A percentile compares a stretch with the other conserved stretches of the same genome.
Conservation (phyloP, 2,329 filamentous ascomycete genomes). For the Aspergillus phoenicis region DNA sequence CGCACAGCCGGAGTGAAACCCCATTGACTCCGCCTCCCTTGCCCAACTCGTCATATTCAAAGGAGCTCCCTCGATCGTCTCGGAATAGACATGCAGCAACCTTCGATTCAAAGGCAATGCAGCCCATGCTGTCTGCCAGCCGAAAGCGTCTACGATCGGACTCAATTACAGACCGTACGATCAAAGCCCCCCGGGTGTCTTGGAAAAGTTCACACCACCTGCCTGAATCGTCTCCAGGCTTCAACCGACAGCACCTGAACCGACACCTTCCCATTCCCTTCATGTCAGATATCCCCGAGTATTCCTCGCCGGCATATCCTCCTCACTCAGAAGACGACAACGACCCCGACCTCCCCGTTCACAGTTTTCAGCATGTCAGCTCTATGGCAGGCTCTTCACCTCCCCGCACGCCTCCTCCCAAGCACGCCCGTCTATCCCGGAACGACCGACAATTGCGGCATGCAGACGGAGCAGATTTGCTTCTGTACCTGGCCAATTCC, state of each 20-base stretch:
- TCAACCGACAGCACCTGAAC: conserved; percentile 71
- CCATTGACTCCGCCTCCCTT: conserved; percentile 79
- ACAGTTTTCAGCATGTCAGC: conserved; percentile 40
- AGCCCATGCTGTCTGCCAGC: conserved; percentile 52
- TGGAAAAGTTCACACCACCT: conserved; percentile 80
- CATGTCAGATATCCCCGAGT: conserved; percentile 71
- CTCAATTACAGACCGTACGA: conserved; percentile 57
- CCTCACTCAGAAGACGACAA: conserved; percentile 70
- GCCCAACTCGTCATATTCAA: conserved; percentile 80
- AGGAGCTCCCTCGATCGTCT: conserved; percentile 67
- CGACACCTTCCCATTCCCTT: conserved; percentile 80
- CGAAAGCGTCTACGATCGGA: conserved; percentile 72
- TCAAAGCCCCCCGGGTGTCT: conserved; percentile 62
- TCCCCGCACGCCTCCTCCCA: conserved; percentile 76
- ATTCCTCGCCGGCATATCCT: conserved; percentile 51
- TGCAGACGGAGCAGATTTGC: conserved; percentile 78
- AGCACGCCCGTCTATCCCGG: conserved; percentile 55
- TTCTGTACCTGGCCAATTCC: conserved; percentile 85
- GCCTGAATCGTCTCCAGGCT: conserved; percentile 83
- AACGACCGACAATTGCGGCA: conserved; percentile 58
- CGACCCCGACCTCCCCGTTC: conserved; percentile 73
- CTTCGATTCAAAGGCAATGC: conserved; percentile 47
- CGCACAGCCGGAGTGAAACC: conserved; percentile 58
- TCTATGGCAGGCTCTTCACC: conserved; percentile 74
- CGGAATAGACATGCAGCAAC: conserved; percentile 48